Percentiles rank a stretch among this genome's conserved stretches.
phyloP scores from a whole-genome alignment of 2,329 filamentous ascomycete genomes.

The Sphaceloma murrayae region DNA sequence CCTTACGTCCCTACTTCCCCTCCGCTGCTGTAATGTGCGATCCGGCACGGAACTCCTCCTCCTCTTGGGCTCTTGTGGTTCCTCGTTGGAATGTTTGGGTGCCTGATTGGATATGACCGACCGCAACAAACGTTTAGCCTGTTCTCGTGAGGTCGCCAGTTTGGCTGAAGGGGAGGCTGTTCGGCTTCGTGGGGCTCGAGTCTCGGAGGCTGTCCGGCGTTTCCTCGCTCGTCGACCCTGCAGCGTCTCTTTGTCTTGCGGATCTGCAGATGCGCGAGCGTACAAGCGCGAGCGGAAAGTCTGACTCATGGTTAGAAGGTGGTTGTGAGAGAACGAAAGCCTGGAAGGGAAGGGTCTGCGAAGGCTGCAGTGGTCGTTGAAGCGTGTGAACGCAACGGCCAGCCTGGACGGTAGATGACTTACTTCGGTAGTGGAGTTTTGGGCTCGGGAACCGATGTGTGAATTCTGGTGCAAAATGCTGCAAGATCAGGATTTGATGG shows the following conservation, averaged over 20 bases:
- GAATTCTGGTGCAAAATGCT: too few species aligned
- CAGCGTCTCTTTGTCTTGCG: constrained; percentile 1
- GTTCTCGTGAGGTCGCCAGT: constrained; percentile 42
- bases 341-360: neutral
- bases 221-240: constrained; percentile 12
- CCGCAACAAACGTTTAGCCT: constrained; percentile 42
- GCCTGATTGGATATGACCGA: constrained; percentile 32
- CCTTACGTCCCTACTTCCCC: neutral
- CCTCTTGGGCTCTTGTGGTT: constrained; percentile 17
- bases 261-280: neutral
- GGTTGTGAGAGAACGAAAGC: constrained; percentile 4
- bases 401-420: constrained; percentile 14
- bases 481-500: neutral
- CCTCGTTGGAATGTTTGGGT: constrained; percentile 8
- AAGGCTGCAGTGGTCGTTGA: constrained; percentile 10
- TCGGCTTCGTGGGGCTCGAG: constrained; percentile 24
- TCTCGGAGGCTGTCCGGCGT: constrained; percentile 10
- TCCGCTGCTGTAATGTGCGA: constrained; percentile 1
- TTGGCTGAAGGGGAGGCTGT: constrained; percentile 28
- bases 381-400: constrained; percentile 8
- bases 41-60: constrained; percentile 27
- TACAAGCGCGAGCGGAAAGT: constrained; percentile 10
- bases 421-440: constrained; percentile 13
- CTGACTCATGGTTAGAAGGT: constrained; percentile 10
- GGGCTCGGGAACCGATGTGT: constrained; percentile 2